Conservation (phyloP, 495 filamentous ascomycete genomes). For the Penicillium diatomitis region DNA sequence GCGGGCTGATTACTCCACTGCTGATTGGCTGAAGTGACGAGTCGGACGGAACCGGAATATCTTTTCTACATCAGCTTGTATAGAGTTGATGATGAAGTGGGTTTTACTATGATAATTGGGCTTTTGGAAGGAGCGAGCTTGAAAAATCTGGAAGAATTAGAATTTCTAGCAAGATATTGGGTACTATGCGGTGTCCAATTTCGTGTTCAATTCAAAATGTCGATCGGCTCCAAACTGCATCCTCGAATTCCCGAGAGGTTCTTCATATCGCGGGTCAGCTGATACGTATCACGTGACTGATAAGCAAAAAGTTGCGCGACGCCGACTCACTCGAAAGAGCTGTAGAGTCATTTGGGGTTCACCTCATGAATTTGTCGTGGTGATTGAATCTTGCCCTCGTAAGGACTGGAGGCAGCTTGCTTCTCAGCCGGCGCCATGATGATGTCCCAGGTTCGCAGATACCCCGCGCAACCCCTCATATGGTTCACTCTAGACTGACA, state of each 20-base stretch:
- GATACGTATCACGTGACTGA: constrained; percentile 28
- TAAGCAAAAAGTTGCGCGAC: constrained; percentile 27
- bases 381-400: constrained; percentile 60
- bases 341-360: neutral
- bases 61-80: constrained; percentile 17
- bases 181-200: no score
- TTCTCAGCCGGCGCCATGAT: constrained; percentile 47
- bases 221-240: neutral
- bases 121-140: no score
- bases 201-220: no score
- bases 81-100: neutral
- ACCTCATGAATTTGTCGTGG: constrained; percentile 40
- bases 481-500: constrained; percentile 6
- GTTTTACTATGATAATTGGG: neutral
- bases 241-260: neutral
- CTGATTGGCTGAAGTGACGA: constrained; percentile 35
- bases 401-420: constrained; percentile 52
- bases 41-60: constrained; percentile 39
- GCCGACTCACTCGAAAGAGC: neutral
- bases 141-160: neutral
- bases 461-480: constrained; percentile 1
- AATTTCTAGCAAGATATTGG: neutral
- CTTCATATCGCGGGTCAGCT: constrained; percentile 16
- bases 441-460: constrained; percentile 42
- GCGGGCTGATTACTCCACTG: constrained; percentile 30